Conservation (phyloP, 2,329 filamentous ascomycete genomes). For the Drechslera avenae region DNA sequence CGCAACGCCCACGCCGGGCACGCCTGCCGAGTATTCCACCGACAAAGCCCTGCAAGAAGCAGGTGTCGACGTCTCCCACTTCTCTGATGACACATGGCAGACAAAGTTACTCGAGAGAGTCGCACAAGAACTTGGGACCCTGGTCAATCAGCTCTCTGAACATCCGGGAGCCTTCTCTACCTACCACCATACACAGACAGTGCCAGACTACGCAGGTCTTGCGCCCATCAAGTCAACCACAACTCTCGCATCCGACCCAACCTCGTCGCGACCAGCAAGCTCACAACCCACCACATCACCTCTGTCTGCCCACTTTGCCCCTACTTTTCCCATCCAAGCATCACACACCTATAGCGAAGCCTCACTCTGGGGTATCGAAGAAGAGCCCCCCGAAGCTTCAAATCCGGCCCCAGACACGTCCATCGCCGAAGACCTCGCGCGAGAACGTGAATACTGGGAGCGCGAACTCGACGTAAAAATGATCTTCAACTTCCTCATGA, state of each 20-base stretch:
- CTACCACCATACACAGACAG: constrained; percentile 64
- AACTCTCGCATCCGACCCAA: constrained; percentile 27
- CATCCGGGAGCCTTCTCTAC: constrained; percentile 89
- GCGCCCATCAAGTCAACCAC: constrained; percentile 56
- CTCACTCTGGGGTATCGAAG: constrained; percentile 70
- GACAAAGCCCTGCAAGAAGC: constrained; percentile 29
- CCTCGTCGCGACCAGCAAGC: constrained; percentile 28
- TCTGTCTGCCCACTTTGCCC: constrained; percentile 54
- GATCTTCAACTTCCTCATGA: constrained; percentile 72
- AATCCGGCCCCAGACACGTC: constrained; percentile 20
- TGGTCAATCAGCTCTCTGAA: constrained; percentile 82
- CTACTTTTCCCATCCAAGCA: constrained; percentile 50
- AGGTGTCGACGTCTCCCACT: constrained; percentile 34
- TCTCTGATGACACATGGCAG: constrained; percentile 65
- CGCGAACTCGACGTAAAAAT: constrained; percentile 87
- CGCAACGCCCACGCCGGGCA: constrained; percentile 22
- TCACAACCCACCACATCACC: constrained; percentile 41
- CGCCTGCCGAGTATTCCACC: constrained; percentile 25
- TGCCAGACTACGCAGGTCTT: constrained; percentile 79
- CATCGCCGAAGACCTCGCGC: constrained; percentile 43
- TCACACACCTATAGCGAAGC: constrained; percentile 54
- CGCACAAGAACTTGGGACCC: constrained; percentile 80
- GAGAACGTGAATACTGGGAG: constrained; percentile 84
- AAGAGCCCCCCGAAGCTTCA: constrained; percentile 55
- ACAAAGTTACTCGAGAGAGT: constrained; percentile 80